Evolutionary conservation across 441 rosid genomes (phyloP), one percentile per base, ranked within the genome.

Genomic region (Gossypium davidsonii): DNA sequence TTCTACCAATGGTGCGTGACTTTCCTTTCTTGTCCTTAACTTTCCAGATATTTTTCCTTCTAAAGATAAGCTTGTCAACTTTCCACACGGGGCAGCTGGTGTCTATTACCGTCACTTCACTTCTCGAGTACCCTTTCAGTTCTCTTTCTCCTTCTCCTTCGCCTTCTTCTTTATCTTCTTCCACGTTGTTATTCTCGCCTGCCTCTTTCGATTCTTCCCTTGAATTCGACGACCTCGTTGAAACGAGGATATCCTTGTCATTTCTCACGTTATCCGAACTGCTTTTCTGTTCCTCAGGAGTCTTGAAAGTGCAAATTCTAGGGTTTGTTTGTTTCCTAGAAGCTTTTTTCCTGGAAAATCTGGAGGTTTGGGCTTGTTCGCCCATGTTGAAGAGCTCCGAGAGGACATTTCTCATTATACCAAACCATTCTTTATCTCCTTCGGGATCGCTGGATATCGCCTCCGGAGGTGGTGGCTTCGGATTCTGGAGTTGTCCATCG

Each of bases 21-120:
- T 86, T 90, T 2, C 89, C 94, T 61, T 85, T 90, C 88, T 86
- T 90, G 28, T 91, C 96, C 75, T 86, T 84, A 31, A 89, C 92
- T 85, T 90, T 94, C 97, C 97, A 94, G 34, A 85, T 86, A 52
- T 87, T 88, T 61, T 85, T 87, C 85, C 82, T 86, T 67, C 98
- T 73, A 34, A 79, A 90, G 60, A 91, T 87, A 44, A 89, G 71
- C 80, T 91, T 93, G 73, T 93, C 97, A 52, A 81, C 81, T 84
- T 93, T 93, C 98, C 98, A 93, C 68, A 71, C 82, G 37, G 77
- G 74, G 23, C 84, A 82, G 85, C 94, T 91, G n/a, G 96, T 91
- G 72, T 94, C 98, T 4, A 94, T 94, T 49, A 94, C 93, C 3
- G 96, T 91, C 81, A 91, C 97, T 78, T 94, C 98, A 68, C 97